Conservation (phyloP, 176 grass and related monocot genomes). For the Dactylis glomerata region DNA sequence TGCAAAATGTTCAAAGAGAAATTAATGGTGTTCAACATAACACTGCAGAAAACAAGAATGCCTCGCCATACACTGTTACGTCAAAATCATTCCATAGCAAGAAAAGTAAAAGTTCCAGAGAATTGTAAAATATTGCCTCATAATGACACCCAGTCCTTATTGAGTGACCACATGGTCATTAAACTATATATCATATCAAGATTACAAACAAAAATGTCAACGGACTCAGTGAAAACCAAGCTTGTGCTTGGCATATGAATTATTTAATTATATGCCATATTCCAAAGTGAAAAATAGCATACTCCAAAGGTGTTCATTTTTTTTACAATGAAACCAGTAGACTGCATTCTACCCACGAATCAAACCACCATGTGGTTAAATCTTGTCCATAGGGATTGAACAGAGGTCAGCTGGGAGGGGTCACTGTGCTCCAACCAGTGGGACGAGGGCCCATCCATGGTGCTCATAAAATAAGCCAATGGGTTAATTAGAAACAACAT, state of each 20-base stretch:
- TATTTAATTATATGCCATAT: neutral
- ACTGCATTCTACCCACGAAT: neutral
- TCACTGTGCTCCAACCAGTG: neutral
- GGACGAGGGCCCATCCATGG: neutral
- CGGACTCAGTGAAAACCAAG: slow-evolving; percentile 2
- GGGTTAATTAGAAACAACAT: slow-evolving; percentile 3
- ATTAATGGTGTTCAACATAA: slow-evolving; percentile 21
- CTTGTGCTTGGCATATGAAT: neutral
- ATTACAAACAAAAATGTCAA: neutral
- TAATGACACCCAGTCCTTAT: neutral
- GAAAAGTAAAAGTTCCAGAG: neutral
- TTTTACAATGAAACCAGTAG: neutral
- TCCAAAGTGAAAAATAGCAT: neutral
- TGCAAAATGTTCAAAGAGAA: slow-evolving; percentile 25
- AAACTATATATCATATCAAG: neutral
- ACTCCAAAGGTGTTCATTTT: neutral
- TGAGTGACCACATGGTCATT: neutral
- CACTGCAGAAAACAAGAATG: neutral
- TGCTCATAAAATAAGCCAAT: neutral
- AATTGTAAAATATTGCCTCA: neutral
- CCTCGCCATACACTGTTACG: neutral
- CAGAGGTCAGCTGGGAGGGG: neutral
- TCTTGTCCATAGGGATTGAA: neutral
- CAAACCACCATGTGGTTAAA: neutral
- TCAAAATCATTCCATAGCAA: neutral